These are phyloP conservation scores for Citrus sinensis DNA, from an alignment of 345 rosid genomes.

Conservation along the genomic window DNA sequence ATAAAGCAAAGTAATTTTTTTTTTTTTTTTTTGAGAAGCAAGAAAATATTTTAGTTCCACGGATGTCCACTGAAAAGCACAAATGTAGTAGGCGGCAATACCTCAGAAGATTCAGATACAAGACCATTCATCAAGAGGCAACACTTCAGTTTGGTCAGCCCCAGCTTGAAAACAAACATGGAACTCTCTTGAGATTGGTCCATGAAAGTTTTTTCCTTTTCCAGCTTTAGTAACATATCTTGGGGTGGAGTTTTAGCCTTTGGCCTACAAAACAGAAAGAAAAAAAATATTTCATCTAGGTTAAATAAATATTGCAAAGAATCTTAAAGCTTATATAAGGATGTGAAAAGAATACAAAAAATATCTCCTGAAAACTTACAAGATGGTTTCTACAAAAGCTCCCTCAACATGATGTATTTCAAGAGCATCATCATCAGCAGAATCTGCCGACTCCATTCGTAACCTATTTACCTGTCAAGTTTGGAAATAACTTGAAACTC, in stretches of 20 bases:
- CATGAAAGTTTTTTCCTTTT: slow-evolving; percentile 61
- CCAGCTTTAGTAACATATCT: slow-evolving; percentile 75
- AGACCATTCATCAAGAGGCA: slow-evolving; percentile 94
- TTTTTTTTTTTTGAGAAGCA: background rate
- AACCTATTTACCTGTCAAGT: slow-evolving; percentile 59
- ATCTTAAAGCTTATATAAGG: background rate
- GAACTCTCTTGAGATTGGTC: slow-evolving; percentile 68
- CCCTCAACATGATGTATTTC: slow-evolving; percentile 87
- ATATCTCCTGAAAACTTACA: slow-evolving; percentile 48
- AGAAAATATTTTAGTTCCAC: background rate
- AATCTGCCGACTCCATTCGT: slow-evolving; percentile 58
- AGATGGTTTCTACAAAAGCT: slow-evolving; percentile 82
- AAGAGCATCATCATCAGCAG: slow-evolving; percentile 58
- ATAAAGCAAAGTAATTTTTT: background rate
- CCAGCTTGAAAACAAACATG: slow-evolving; percentile 82
- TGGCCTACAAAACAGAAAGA: slow-evolving; percentile 49
- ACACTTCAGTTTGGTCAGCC: slow-evolving; percentile 65
- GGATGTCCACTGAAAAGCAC: background rate
- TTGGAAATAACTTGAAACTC: slow-evolving; percentile 1
- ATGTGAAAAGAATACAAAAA: slow-evolving; percentile 10
- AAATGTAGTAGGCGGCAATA: slow-evolving; percentile 24
- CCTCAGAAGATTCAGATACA: slow-evolving; percentile 86
- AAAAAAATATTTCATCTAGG: background rate
- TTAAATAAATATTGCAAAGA: slow-evolving; percentile 1
- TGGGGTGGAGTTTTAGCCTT: slow-evolving; percentile 80